Base-by-base conservation (phyloP, 805 yeast genomes). In the Ogataea paradorogensis region DNA sequence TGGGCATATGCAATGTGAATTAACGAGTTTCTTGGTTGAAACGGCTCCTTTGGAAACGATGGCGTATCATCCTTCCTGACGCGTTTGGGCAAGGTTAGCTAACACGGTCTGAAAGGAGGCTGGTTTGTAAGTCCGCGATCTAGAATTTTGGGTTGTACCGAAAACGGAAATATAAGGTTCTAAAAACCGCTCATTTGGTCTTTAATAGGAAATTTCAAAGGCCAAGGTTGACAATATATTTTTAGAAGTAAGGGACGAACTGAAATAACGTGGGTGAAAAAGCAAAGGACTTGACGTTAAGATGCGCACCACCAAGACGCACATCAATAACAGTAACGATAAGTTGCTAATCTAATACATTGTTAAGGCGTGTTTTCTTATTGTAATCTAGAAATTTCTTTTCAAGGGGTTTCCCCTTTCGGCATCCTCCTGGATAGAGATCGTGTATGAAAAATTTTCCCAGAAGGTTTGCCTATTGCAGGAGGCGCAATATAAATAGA, bases 401-500 rank as follows among this genome's bases (percentile, higher is more conserved):
- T 37, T 31, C 25, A 16, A 16, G 21, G 25, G 15, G 15, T 18
- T 37, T 30, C 42, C 42, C 10, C 8, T 28, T 31, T 16, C 10
- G 35, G 42, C 28, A 33, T 24, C 30, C 14, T 4, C 27, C 20
- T 24, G 37, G 33, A 33, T 33, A 18, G 23, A 18, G 18, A 30
- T 28, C 35, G 36, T 32, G 42, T 11, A 27, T 16, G 42, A 39
- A 39, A 26, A 39, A 33, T 28, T 39, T 39, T 39, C 33, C 38
- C n/a, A 15, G 11, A 32, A 18, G 16, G 26, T 32, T 32, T 33
- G 18, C 14, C n/a, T 39, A 25, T 26, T 25, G 25, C 25, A 10
- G 27, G 38, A 33, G 38, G 38, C 31, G 42, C 28, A 38, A 33
- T 45, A 40, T 44, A 44, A 39, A 44, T 33, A 28, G 44, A 37